Evolutionary conservation across 768 basidiomycete genomes (phyloP).

Genomic region (Kwoniella mangroviensis): DNA sequence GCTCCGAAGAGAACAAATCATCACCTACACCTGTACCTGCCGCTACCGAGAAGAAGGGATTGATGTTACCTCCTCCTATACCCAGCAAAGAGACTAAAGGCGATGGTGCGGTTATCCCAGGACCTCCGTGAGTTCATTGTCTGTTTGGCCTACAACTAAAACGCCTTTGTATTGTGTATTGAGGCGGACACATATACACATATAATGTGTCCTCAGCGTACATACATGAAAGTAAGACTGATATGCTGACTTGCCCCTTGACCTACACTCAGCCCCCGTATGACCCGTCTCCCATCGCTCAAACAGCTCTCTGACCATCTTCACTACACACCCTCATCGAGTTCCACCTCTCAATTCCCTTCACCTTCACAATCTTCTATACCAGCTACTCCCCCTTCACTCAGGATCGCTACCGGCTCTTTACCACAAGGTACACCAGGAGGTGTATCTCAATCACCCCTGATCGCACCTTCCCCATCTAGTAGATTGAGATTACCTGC

Average conservation of each 20-base stretch:
- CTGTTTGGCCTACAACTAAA: too few species aligned
- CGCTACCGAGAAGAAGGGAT: constrained; percentile 14
- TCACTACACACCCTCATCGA: constrained; percentile 20
- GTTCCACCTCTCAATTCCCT: constrained; percentile 16
- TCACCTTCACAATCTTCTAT: constrained; percentile 15
- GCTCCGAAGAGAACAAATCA: constrained; percentile 5
- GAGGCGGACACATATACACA: too few species aligned
- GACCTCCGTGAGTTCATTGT: constrained; percentile 9
- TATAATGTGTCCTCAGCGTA: neutral
- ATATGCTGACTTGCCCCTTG: neutral
- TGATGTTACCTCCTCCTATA: constrained; percentile 34
- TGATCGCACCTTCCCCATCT: constrained; percentile 24
- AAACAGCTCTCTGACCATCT: constrained; percentile 38
- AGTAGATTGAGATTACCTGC: constrained; percentile 40
- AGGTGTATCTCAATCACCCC: constrained; percentile 10
- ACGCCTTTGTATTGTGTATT: too few species aligned
- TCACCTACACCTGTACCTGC: neutral
- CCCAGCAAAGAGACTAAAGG: constrained; percentile 21
- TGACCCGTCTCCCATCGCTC: constrained; percentile 45
- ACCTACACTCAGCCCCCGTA: constrained; percentile 26
- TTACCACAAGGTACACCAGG: constrained; percentile 7
- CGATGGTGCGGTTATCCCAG: neutral
- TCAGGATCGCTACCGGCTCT: constrained; percentile 26
- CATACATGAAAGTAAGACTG: too few species aligned
- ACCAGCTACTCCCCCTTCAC: constrained; percentile 26